Evolutionary conservation across 139 green algal genomes (phyloP).

Genomic region (Micractinium conductrix): DNA sequence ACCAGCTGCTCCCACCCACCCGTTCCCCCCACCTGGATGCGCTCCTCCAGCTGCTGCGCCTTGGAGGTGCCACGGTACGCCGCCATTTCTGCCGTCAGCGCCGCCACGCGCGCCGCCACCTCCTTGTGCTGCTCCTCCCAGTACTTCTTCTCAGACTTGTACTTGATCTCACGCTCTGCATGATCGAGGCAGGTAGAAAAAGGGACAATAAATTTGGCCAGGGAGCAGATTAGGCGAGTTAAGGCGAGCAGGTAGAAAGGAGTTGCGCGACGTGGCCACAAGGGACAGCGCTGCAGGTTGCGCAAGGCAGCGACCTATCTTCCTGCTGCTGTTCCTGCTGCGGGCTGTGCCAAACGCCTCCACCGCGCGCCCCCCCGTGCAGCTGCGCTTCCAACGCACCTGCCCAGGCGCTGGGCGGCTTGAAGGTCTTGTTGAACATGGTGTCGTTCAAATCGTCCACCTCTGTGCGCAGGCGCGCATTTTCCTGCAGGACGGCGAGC

Average conservation of each 20-base stretch:
- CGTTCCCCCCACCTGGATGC: conserved; percentile 18
- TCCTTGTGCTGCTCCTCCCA: conserved; percentile 50
- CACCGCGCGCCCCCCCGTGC: too few species aligned
- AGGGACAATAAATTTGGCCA: too few species aligned
- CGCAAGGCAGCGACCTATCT: too few species aligned
- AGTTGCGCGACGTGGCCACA: too few species aligned
- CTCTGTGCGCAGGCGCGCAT: conserved; percentile 40
- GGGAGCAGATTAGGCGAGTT: too few species aligned
- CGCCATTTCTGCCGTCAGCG: neutral
- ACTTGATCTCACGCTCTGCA: conserved; percentile 66
- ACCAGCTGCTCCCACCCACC: neutral
- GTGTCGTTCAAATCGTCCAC: conserved; percentile 59
- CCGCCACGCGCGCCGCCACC: conserved; percentile 5
- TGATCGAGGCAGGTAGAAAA: too few species aligned
- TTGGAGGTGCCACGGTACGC: neutral
- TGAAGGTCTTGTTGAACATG: conserved; percentile 68
- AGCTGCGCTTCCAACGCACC: too few species aligned
- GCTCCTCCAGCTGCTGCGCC: conserved; percentile 21
- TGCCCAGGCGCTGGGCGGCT: conserved; percentile 63
- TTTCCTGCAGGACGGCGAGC: conserved; percentile 19
- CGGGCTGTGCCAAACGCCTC: too few species aligned
- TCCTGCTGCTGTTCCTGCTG: too few species aligned
- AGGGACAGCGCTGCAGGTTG: neutral
- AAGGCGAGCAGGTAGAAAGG: too few species aligned
- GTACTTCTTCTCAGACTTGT: conserved; percentile 59